Conservation (phyloP, 352 stramenopile genomes). For the Phytophthora ramorum region DNA sequence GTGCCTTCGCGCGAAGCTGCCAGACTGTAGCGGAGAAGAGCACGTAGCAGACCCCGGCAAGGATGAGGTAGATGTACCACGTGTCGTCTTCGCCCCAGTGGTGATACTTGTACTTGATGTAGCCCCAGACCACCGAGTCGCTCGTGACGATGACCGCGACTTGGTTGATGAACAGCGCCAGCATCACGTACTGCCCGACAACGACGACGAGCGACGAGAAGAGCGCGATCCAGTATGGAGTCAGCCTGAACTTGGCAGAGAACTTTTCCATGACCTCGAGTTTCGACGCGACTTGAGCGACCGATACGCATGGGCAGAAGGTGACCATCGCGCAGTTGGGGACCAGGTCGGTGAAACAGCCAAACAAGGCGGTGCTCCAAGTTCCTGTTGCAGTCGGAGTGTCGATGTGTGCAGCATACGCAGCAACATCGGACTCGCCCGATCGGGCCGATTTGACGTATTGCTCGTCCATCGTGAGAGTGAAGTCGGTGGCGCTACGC, state of each 20-base stretch:
- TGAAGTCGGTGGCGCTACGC: not conserved
- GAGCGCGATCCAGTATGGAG: constrained; percentile 31
- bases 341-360: constrained; percentile 44
- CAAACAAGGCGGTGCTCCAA: constrained; percentile 41
- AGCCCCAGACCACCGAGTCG: constrained; percentile 30
- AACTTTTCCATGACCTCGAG: constrained; percentile 38
- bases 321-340: constrained; percentile 51
- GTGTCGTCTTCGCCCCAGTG: constrained; percentile 33
- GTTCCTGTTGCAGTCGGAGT: constrained; percentile 4
- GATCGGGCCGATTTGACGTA: constrained; percentile 29
- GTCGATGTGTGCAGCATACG: constrained; percentile 24
- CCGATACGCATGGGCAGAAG: constrained; percentile 45
- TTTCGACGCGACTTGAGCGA: constrained; percentile 43
- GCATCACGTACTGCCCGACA: constrained; percentile 29
- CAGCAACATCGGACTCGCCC: constrained; percentile 8
- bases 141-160: constrained; percentile 28
- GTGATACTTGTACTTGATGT: constrained; percentile 42
- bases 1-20: constrained; percentile 23
- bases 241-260: constrained; percentile 25
- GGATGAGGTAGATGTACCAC: constrained; percentile 36
- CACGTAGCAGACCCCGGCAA: constrained; percentile 26
- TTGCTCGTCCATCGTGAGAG: constrained; percentile 20
- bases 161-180: constrained; percentile 35
- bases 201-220: constrained; percentile 25
- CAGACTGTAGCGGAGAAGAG: constrained; percentile 34